phyloP scores from a whole-genome alignment of 1,284 basidiomycete species.

The Naganishia sp. region DNA sequence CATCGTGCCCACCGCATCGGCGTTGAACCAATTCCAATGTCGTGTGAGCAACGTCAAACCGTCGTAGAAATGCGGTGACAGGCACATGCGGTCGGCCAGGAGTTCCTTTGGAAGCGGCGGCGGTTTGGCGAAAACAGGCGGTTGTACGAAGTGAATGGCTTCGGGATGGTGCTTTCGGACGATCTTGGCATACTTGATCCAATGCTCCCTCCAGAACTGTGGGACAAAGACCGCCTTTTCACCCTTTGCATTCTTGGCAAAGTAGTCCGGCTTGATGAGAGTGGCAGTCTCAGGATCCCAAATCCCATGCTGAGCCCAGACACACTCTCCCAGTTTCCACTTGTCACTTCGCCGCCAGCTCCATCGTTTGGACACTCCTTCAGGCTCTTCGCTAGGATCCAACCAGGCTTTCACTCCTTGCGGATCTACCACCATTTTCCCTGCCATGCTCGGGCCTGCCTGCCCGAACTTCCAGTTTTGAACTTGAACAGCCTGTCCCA shows the following conservation, averaged over 20 bases:
- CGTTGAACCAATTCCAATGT: slow-evolving; percentile 95
- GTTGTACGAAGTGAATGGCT: slow-evolving; percentile 87
- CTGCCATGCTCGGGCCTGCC: slow-evolving; percentile 75
- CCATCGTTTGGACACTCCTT: slow-evolving; percentile 60
- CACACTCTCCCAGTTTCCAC: slow-evolving; percentile 82
- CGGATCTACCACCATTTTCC: slow-evolving; percentile 78
- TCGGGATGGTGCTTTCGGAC: slow-evolving; percentile 76
- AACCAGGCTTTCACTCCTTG: slow-evolving; percentile 74
- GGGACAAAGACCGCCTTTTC: slow-evolving; percentile 66
- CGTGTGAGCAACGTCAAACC: slow-evolving; percentile 72
- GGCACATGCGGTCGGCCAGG: slow-evolving; percentile 71
- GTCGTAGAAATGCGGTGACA: slow-evolving; percentile 92
- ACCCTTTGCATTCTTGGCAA: slow-evolving; percentile 58
- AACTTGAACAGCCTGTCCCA: slow-evolving; percentile 80
- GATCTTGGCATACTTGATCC: slow-evolving; percentile 64
- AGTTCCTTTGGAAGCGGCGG: slow-evolving; percentile 61
- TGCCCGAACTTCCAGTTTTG: slow-evolving; percentile 72
- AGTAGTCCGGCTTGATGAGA: slow-evolving; percentile 77
- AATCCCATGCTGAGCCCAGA: slow-evolving; percentile 91
- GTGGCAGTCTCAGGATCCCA: slow-evolving; percentile 76
- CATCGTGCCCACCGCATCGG: slow-evolving; percentile 67
- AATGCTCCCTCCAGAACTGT: slow-evolving; percentile 83
- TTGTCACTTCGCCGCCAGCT: slow-evolving; percentile 74
- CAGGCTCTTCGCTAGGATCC: slow-evolving; percentile 57
- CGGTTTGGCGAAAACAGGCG: slow-evolving; percentile 85